phyloP scores from a whole-genome alignment of 345 rosid genomes.

The Gossypium thurberi region DNA sequence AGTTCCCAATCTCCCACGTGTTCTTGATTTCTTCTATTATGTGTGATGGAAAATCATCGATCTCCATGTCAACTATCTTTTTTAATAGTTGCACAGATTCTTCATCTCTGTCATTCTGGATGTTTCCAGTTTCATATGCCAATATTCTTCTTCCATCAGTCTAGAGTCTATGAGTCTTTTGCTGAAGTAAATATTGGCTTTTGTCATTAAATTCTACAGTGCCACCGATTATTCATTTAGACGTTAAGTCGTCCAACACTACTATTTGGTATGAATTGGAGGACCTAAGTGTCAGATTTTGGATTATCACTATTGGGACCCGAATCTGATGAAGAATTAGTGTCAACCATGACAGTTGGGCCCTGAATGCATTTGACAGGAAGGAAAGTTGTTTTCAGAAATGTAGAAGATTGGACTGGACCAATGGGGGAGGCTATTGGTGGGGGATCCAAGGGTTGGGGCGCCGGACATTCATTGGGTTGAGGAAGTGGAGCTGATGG shows the following conservation, averaged over 20 bases:
- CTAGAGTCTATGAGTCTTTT: too few species aligned
- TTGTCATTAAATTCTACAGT: slow-evolving; percentile 34
- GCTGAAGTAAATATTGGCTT: too few species aligned
- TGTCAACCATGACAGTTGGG: slow-evolving; percentile 43
- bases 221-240: slow-evolving; percentile 61
- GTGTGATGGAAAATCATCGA: too few species aligned
- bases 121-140: too few species aligned
- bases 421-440: slow-evolving; percentile 24
- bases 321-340: slow-evolving; percentile 26
- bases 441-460: slow-evolving; percentile 37
- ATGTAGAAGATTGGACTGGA: slow-evolving; percentile 24
- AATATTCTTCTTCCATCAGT: too few species aligned
- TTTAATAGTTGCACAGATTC: too few species aligned
- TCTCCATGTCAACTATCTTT: too few species aligned
- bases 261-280: slow-evolving; percentile 41
- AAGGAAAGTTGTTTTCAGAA: slow-evolving; percentile 41
- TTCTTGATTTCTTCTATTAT: too few species aligned
- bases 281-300: slow-evolving; percentile 50
- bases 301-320: slow-evolving; percentile 56
- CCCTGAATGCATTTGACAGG: slow-evolving; percentile 40
- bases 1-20: too few species aligned
- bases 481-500: slow-evolving; percentile 42
- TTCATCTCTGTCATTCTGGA: too few species aligned
- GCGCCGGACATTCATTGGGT: slow-evolving; percentile 26
- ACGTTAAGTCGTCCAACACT: slow-evolving; percentile 61